A percentile compares a stretch with the other conserved stretches of the same genome.
Evolutionary conservation across 75 land plant genomes (phyloP).

Genomic region (Azolla pinnata): DNA sequence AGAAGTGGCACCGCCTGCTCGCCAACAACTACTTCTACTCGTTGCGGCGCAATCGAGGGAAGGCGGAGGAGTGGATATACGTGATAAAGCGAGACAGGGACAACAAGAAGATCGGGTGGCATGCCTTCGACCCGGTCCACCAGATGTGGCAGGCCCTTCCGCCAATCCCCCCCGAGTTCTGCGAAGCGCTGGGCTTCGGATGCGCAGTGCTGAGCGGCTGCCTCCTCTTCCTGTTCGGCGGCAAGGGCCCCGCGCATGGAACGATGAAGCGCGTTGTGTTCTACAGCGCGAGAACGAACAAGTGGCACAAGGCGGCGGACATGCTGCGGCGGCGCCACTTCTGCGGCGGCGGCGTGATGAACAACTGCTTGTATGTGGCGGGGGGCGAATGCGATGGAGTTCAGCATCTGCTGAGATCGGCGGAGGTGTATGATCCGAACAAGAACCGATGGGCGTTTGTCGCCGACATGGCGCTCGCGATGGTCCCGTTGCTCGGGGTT

Average conservation of each 20-base stretch:
- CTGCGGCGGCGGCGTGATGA: slow-evolving; percentile 66
- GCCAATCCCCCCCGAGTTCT: slow-evolving; percentile 62
- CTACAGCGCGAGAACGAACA: slow-evolving; percentile 72
- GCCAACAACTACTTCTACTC: slow-evolving; percentile 63
- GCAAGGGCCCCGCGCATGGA: slow-evolving; percentile 56
- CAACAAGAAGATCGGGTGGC: slow-evolving; percentile 47
- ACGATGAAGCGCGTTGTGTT: slow-evolving; percentile 69
- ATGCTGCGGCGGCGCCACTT: slow-evolving; percentile 64
- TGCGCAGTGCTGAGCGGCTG: slow-evolving; percentile 82
- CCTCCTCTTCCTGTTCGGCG: slow-evolving; percentile 73
- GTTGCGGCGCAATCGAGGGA: slow-evolving; percentile 41
- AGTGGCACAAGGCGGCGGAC: slow-evolving; percentile 83
- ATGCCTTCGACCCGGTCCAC: slow-evolving; percentile 69
- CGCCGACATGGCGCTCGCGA: slow-evolving; percentile 59
- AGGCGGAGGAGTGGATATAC: slow-evolving; percentile 78
- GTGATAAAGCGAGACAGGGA: slow-evolving; percentile 64
- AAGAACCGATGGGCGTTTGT: slow-evolving; percentile 58
- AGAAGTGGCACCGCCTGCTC: slow-evolving; percentile 62
- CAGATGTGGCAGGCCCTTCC: slow-evolving; percentile 83
- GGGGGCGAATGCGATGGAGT: slow-evolving; percentile 72
- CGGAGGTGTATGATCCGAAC: slow-evolving; percentile 73
- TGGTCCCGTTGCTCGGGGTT: slow-evolving; percentile 72
- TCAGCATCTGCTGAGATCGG: slow-evolving; percentile 43
- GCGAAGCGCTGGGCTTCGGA: slow-evolving; percentile 65
- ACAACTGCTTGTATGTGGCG: slow-evolving; percentile 74